Evolutionary conservation across 1,284 basidiomycete genomes (phyloP), one percentile per base, ranked within the genome.

Genomic region (Trametes sp.): DNA sequence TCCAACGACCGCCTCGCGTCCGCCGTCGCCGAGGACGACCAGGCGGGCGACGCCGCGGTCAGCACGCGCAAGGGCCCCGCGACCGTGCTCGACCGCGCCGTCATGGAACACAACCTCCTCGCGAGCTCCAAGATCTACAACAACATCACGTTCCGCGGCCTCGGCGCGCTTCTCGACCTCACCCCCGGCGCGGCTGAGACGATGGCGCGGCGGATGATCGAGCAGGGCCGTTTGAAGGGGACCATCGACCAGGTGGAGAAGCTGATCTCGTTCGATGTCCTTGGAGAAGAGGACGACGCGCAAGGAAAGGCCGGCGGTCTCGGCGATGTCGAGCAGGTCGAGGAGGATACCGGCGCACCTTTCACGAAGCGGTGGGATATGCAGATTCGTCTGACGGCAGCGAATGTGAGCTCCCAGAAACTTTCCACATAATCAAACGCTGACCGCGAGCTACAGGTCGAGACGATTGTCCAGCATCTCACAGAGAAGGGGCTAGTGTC

Each of bases 21-120:
- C 7, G 77, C 82, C 9, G 81, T 83, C 50, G 81, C 86, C 38
- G 85, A 88, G 45, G 86, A 81, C 54, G 75, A 76, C 24, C 75
- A 75, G 19, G 71, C 72, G 24, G 74, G 76, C 63, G 81, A 80
- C 56, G 79, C 85, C 7, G 81, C 79, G 49, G 83, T 81, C 56
- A 92, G 90, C 79, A 94, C 84, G 63, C 85, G 92, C 58, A 93
- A 87, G 36, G 93, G 93, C 0, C 96, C 97, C 1, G 90, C 93
- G 7, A 98, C 95, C 10, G 96, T 99, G n/a, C 85, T 99, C 33
- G 97, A 98, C 75, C 87, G 96, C 54, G 98, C 98, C 2, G 94
- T 99, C 51, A 94, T 98, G 87, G 97, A 99, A 75, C 98, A 99
- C 79, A 99, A 99, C 75, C 82, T 99, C 19, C 87, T 98, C 62